Percentiles rank a stretch among this genome's conserved stretches.
phyloP scores from a whole-genome alignment of 2,329 filamentous ascomycete species.

The Rhinocladiella similis region DNA sequence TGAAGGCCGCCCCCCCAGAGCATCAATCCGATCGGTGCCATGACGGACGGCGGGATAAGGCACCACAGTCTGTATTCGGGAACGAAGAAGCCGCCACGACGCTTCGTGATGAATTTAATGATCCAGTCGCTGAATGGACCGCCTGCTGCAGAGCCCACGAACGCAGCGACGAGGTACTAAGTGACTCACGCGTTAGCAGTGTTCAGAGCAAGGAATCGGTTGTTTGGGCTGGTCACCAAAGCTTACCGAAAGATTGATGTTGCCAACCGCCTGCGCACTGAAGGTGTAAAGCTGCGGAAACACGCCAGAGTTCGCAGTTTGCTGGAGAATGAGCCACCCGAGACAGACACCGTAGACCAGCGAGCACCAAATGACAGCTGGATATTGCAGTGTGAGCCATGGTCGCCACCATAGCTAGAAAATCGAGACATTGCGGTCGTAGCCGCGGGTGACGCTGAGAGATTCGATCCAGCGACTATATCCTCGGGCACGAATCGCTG shows the following conservation, averaged over 20 bases:
- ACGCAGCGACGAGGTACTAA: conserved; percentile 65
- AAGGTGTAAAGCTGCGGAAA: conserved; percentile 12
- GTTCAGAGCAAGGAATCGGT: conserved; percentile 70
- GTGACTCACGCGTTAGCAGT: background rate
- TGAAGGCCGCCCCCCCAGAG: conserved; percentile 52
- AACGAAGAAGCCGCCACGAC: conserved; percentile 87
- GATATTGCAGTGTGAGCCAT: conserved; percentile 78
- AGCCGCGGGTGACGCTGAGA: conserved; percentile 5
- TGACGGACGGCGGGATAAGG: conserved; percentile 73
- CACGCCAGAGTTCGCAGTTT: conserved; percentile 1
- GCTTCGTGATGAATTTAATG: conserved; percentile 74
- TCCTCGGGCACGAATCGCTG: background rate
- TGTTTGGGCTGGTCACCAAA: too few relatives aligned
- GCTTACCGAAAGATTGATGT: conserved; percentile 8
- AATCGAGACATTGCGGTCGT: conserved; percentile 3
- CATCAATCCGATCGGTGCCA: conserved; percentile 81
- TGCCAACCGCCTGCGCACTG: conserved; percentile 2
- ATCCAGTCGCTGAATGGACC: conserved; percentile 83
- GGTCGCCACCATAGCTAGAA: conserved; percentile 53
- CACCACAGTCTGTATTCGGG: conserved; percentile 89
- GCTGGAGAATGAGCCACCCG: conserved; percentile 6
- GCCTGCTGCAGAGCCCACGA: conserved; percentile 85
- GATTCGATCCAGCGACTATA: conserved; percentile 8
- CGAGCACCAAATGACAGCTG: conserved; percentile 4
- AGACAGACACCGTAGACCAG: conserved; percentile 10